Percentiles rank a stretch among this genome's conserved stretches.
Evolutionary conservation across 441 rosid genomes (phyloP).

Genomic region (Geranium incanum): DNA sequence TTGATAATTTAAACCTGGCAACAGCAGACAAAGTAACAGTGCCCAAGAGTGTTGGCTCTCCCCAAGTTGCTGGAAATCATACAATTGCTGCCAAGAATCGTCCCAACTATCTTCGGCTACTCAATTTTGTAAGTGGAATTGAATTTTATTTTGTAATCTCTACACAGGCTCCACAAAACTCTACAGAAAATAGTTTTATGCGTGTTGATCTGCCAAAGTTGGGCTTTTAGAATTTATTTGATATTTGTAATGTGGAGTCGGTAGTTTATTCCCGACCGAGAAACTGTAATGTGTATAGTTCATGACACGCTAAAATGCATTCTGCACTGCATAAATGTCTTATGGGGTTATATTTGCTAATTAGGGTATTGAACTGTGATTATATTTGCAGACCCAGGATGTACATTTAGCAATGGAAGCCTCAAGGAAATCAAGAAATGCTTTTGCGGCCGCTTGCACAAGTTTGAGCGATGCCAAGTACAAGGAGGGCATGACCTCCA

Average conservation of each 20-base stretch:
- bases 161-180: too few species aligned
- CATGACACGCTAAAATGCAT: not conserved
- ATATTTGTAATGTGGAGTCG: too few species aligned
- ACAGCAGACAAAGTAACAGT: slow-evolving; percentile 41
- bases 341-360: not conserved
- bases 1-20: slow-evolving; percentile 76
- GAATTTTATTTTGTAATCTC: not conserved
- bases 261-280: not conserved
- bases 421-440: slow-evolving; percentile 64
- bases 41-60: slow-evolving; percentile 36
- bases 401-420: slow-evolving; percentile 87
- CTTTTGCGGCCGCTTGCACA: slow-evolving; percentile 51
- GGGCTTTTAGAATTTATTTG: too few species aligned
- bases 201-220: too few species aligned
- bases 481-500: slow-evolving; percentile 51
- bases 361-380: slow-evolving; percentile 17
- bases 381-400: slow-evolving; percentile 62
- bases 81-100: slow-evolving; percentile 39
- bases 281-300: not conserved
- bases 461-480: slow-evolving; percentile 35
- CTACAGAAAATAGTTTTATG: too few species aligned
- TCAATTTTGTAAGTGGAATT: slow-evolving; percentile 64
- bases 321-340: not conserved
- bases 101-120: slow-evolving; percentile 39
- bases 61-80: slow-evolving; percentile 47